A percentile compares a stretch with the other conserved stretches of the same genome.
Conservation (phyloP, 1,284 basidiomycete species). For the Marasmius oreades region DNA sequence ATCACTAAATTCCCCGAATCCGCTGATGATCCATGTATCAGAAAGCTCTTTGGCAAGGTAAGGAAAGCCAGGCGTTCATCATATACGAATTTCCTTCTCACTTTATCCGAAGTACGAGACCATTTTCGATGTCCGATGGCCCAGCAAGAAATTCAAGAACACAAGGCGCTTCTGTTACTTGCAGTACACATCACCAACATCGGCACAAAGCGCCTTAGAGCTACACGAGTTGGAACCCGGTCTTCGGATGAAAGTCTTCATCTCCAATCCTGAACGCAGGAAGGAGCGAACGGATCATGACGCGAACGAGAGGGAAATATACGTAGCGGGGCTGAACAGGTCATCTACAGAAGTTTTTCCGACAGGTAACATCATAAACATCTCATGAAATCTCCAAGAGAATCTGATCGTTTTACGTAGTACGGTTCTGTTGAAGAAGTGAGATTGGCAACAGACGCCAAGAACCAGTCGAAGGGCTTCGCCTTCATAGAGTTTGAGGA, state of each 20-base stretch:
- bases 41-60: constrained; percentile 78
- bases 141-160: constrained; percentile 92
- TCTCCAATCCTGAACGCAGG: constrained; percentile 89
- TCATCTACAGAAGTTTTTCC: constrained; percentile 78
- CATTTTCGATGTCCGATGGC: constrained; percentile 96
- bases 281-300: constrained; percentile 86
- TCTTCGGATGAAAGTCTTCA: constrained; percentile 71
- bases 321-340: constrained; percentile 80
- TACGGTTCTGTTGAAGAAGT: constrained; percentile 82
- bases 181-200: constrained; percentile 76
- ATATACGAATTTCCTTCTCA: constrained; percentile 11
- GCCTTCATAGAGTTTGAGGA: constrained; percentile 92
- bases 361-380: no score
- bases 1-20: constrained; percentile 94
- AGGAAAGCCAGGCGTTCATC: background rate
- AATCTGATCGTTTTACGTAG: constrained; percentile 38
- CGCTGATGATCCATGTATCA: constrained; percentile 76
- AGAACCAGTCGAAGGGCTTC: constrained; percentile 78
- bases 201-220: constrained; percentile 76
- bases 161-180: constrained; percentile 94
- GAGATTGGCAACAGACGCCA: constrained; percentile 71
- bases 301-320: constrained; percentile 80
- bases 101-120: constrained; percentile 80
- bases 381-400: no score
- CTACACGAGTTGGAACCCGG: constrained; percentile 70